Evolutionary conservation across 2,329 filamentous ascomycete species (phyloP), one percentile per base, ranked within the genome.

Genomic region (Phoma herbarum): DNA sequence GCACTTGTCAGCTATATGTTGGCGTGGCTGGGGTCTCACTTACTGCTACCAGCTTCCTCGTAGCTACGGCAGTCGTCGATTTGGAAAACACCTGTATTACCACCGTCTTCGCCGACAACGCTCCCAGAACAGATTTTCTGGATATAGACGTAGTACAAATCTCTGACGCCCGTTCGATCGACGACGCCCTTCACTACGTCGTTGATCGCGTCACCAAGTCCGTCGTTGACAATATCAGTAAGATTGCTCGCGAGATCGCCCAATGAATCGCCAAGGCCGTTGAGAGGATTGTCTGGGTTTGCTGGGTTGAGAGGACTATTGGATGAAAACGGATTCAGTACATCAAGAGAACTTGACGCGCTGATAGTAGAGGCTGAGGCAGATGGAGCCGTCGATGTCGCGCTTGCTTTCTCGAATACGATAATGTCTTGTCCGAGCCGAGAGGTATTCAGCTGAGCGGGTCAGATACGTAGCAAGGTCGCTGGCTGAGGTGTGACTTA

Each of bases 61-160:
- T 62, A 68, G 43, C 53, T 57, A 33, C 50, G 18, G 23, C 67
- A 69, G 10, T 60, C 46, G 6, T 53, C 52, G 3, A 64, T 28
- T 22, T 18, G 41, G 28, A 31, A 26, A 12, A 16, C 25, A 14
- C 37, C 44, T n/a, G 29, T 20, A 18, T 42, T 39, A 5, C 22
- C 20, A 4, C 31, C 25, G n/a, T 42, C 16, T 7, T 3, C 22
- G n/a, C 18, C 20, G 16, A 14, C 31, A 31, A 52, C 2, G 12
- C 20, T 22, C 4, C 37, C 50, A 39, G 31, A 53, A 31, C 67
- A 70, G 1, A 68, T 22, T 3, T 37, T 52, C 28, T 59, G 52
- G 6, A 64, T 11, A 23, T 63, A 68, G 2, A 67, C 33, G 23
- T 60, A 60, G 48, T 68, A 70, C 1, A 62, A 52, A 29, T 63